phyloP scores from a whole-genome alignment of 371 early-diverging fungal genomes.

The Umbelopsis sp. region DNA sequence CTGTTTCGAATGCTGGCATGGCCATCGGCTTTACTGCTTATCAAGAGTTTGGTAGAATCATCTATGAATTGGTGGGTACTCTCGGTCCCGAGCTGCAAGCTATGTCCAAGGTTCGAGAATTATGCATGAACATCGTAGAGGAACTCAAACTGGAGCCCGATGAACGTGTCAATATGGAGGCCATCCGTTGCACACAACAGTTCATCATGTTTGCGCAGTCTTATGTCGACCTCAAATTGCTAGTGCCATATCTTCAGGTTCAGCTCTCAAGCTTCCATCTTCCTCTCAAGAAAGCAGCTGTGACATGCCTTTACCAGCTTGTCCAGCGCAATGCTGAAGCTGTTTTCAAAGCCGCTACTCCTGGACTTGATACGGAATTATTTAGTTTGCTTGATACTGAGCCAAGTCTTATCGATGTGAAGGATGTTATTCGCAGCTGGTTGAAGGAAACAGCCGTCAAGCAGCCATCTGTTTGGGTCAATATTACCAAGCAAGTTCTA shows the following conservation, averaged over 20 bases:
- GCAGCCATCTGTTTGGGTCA: conserved; percentile 84
- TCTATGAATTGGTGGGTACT: conserved; percentile 87
- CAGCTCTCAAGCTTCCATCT: conserved; percentile 71
- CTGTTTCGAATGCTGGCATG: conserved; percentile 66
- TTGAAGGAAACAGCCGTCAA: conserved; percentile 72
- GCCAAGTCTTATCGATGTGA: conserved; percentile 76
- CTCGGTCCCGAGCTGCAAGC: conserved; percentile 91
- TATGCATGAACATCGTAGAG: conserved; percentile 78
- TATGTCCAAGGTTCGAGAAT: conserved; percentile 71
- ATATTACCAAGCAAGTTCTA: conserved; percentile 79
- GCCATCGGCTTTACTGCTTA: conserved; percentile 62
- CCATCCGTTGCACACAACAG: conserved; percentile 86
- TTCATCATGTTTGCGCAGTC: conserved; percentile 90
- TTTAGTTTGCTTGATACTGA: conserved; percentile 86
- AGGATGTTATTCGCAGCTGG: conserved; percentile 78
- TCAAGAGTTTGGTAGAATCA: conserved; percentile 85
- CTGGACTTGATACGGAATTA: conserved; percentile 81
- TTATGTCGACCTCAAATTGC: conserved; percentile 63
- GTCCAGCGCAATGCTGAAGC: conserved; percentile 78
- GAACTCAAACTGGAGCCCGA: conserved; percentile 80
- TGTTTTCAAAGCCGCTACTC: conserved; percentile 68
- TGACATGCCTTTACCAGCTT: conserved; percentile 87
- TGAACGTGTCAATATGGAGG: conserved; percentile 82
- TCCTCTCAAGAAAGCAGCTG: conserved; percentile 75
- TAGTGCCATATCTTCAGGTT: conserved; percentile 80